A percentile compares a stretch with the other conserved stretches of the same genome.
Conservation (phyloP, 2,329 filamentous ascomycete species). For the Geosmithia flava region DNA sequence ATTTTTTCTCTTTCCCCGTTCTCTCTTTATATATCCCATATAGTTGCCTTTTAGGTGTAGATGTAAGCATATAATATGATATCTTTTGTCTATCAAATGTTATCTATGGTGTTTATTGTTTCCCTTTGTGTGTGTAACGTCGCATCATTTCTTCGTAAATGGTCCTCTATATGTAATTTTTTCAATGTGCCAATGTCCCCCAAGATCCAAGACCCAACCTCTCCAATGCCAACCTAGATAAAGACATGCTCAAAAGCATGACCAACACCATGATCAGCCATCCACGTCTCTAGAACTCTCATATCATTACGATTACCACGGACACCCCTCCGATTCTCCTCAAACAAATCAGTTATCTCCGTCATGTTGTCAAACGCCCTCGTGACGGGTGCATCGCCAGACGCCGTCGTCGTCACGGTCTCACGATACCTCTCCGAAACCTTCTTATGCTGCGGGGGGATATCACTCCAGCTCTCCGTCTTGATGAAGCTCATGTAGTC, state of each 20-base stretch:
- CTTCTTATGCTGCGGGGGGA: constrained; percentile 49
- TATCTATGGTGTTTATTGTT: too few relatives aligned
- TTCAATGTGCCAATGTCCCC: too few relatives aligned
- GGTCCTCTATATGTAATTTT: too few relatives aligned
- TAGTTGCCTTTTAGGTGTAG: not conserved
- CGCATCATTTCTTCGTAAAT: too few relatives aligned
- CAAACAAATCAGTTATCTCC: constrained; percentile 39
- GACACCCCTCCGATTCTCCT: constrained; percentile 28
- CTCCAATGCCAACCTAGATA: constrained; percentile 13
- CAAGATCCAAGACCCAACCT: too few relatives aligned
- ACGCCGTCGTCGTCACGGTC: constrained; percentile 5
- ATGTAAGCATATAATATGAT: not conserved
- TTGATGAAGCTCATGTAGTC: constrained; percentile 52
- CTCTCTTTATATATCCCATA: not conserved
- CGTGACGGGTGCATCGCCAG: constrained; percentile 5
- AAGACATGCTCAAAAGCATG: constrained; percentile 29
- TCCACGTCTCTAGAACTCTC: constrained; percentile 37
- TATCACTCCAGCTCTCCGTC: constrained; percentile 50
- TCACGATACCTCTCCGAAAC: constrained; percentile 43
- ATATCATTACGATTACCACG: constrained; percentile 39
- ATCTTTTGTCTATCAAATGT: not conserved
- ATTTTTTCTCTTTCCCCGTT: too few relatives aligned
- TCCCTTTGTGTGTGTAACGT: too few relatives aligned
- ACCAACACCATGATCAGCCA: constrained; percentile 28
- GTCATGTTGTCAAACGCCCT: constrained; percentile 41